Evolutionary conservation across 495 filamentous ascomycete species (phyloP).

Genomic region (Cercophora scortea): DNA sequence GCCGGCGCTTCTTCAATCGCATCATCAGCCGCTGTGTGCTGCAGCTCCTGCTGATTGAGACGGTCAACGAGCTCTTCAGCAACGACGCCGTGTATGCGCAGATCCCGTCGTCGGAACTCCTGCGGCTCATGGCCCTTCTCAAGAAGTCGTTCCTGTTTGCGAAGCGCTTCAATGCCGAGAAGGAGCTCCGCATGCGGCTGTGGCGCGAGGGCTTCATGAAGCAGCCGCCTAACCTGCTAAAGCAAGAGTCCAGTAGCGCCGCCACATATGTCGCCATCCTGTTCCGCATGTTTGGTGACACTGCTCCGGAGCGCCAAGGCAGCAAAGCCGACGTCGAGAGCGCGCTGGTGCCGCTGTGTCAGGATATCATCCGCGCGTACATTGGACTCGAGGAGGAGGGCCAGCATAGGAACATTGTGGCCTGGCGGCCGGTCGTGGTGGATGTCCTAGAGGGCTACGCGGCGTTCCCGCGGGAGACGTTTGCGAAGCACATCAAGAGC

Average conservation of each 20-base stretch:
- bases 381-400: conserved; percentile 82
- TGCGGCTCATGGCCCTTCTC: conserved; percentile 85
- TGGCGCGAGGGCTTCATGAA: conserved; percentile 99
- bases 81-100: conserved; percentile 92
- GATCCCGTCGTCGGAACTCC: conserved; percentile 80
- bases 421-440: conserved; percentile 94
- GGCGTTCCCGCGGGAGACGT: conserved; percentile 76
- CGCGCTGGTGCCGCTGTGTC: conserved; percentile 88
- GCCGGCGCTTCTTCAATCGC: conserved; percentile 96
- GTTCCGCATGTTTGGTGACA: conserved; percentile 93
- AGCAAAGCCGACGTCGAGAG: conserved; percentile 75
- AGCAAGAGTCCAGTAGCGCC: conserved; percentile 90
- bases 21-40: conserved; percentile 99
- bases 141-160: conserved; percentile 96
- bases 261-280: conserved; percentile 91
- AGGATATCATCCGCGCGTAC: conserved; percentile 82
- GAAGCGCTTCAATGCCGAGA: conserved; percentile 93
- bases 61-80: conserved; percentile 94
- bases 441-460: conserved; percentile 95
- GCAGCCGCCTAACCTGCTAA: conserved; percentile 95
- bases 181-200: conserved; percentile 85
- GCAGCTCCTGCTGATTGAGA: conserved; percentile 98
- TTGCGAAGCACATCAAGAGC: conserved; percentile 64
- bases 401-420: conserved; percentile 90
- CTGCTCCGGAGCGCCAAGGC: conserved; percentile 68